Conservation (phyloP, 2,329 filamentous ascomycete genomes). For the Penicillium digitatum region DNA sequence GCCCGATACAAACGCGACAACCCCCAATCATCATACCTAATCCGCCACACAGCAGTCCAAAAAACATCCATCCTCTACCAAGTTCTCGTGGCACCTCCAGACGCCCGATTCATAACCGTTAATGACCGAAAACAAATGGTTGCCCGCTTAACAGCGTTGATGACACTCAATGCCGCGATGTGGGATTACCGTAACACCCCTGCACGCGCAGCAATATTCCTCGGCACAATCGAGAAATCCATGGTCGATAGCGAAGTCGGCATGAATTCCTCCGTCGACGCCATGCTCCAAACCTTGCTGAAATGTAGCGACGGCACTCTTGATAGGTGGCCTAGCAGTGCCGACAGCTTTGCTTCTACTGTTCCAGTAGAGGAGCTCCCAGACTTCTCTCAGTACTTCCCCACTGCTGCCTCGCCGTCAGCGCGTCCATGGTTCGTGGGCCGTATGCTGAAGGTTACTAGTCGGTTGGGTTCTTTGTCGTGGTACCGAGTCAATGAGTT, state of each 20-base stretch:
- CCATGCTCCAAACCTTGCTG: slow-evolving; percentile 39
- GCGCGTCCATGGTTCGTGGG: slow-evolving; percentile 40
- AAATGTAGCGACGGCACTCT: slow-evolving; percentile 31
- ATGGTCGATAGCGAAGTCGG: slow-evolving; percentile 36
- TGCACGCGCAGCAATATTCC: slow-evolving; percentile 30
- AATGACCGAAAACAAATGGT: slow-evolving; percentile 41
- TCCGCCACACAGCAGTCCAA: slow-evolving; percentile 30
- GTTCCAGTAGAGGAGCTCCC: slow-evolving; percentile 3
- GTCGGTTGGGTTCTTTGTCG: slow-evolving; percentile 31
- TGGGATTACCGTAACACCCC: slow-evolving; percentile 40
- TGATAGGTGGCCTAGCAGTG: neutral
- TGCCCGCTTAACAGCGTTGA: slow-evolving; percentile 33
- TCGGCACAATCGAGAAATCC: slow-evolving; percentile 30
- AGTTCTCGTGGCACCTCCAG: slow-evolving; percentile 34
- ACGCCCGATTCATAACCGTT: slow-evolving; percentile 32
- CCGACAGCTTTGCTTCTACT: neutral
- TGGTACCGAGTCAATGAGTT: slow-evolving; percentile 38
- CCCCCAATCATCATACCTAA: slow-evolving; percentile 11
- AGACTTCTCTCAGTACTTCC: slow-evolving; percentile 31
- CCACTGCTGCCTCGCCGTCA: slow-evolving; percentile 23
- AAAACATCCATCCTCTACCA: slow-evolving; percentile 30
- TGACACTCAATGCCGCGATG: slow-evolving; percentile 39
- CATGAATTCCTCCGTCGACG: slow-evolving; percentile 38
- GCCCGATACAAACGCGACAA: slow-evolving; percentile 28
- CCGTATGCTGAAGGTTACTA: slow-evolving; percentile 41